These are phyloP conservation scores for Symbiodinium pilosum DNA, from an alignment of 73 alveolate genomes.

Conservation along the genomic window DNA sequence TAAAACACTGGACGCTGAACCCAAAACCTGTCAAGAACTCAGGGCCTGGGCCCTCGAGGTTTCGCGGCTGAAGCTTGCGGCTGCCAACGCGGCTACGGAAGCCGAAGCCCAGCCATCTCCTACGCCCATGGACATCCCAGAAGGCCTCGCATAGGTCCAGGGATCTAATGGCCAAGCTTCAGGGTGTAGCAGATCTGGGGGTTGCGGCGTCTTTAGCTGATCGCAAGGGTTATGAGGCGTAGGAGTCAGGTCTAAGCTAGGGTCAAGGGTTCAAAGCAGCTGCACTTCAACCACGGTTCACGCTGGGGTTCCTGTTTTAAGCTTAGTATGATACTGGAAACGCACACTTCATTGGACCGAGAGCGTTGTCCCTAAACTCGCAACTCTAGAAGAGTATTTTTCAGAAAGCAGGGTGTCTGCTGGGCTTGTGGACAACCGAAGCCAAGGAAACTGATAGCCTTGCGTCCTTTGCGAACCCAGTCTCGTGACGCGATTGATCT, in stretches of 20 bases:
- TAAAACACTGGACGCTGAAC: not conserved
- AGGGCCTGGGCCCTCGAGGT: not conserved
- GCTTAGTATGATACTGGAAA: not conserved
- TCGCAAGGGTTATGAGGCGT: not conserved
- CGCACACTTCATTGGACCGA: not conserved
- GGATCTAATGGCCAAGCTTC: not conserved
- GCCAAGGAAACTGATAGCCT: no score
- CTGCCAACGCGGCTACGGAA: not conserved
- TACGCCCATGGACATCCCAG: constrained; percentile 77
- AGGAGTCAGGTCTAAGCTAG: not conserved
- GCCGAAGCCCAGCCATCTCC: not conserved
- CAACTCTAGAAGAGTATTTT: no score
- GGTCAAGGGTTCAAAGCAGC: not conserved
- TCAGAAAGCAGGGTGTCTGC: no score
- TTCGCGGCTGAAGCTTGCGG: constrained; percentile 63
- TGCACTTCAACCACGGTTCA: no score
- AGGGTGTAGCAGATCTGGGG: not conserved
- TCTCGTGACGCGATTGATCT: not conserved
- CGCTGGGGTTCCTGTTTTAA: not conserved
- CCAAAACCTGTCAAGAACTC: not conserved
- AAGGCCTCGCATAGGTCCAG: constrained; percentile 2
- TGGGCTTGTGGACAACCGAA: no score
- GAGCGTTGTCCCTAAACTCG: no score
- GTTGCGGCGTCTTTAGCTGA: not conserved
- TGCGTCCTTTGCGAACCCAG: no score